Conservation (phyloP, 371 early-diverging fungal species). For the Syncephalastrum sp. region DNA sequence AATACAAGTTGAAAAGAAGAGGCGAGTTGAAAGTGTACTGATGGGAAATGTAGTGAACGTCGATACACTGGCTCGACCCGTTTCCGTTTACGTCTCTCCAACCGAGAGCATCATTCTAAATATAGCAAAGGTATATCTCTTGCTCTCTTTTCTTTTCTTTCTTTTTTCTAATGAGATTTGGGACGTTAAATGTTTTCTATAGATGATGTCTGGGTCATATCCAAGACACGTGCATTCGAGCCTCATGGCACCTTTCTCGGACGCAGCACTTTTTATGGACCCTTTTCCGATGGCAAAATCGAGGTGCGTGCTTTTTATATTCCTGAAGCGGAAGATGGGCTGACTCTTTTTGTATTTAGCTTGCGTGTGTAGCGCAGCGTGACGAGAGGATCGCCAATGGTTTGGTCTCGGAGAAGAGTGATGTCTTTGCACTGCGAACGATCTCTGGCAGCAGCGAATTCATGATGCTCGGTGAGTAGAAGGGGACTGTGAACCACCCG, state of each 20-base stretch:
- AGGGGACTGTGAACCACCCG: no score
- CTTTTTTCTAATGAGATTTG: no score
- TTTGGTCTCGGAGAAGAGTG: slow-evolving; percentile 12
- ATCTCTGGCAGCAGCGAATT: slow-evolving; percentile 71
- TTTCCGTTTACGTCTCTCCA: slow-evolving; percentile 27
- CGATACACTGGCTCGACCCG: slow-evolving; percentile 4
- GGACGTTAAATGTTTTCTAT: slow-evolving; percentile 1
- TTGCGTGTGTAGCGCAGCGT: slow-evolving; percentile 47
- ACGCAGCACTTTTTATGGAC: slow-evolving; percentile 60
- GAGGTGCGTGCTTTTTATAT: slow-evolving; percentile 32
- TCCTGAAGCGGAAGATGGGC: not conserved
- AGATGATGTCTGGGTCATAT: slow-evolving; percentile 74
- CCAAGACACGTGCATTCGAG: slow-evolving; percentile 45
- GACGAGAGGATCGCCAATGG: slow-evolving; percentile 38
- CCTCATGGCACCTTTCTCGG: slow-evolving; percentile 53
- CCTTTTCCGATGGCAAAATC: slow-evolving; percentile 46
- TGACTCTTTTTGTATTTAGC: slow-evolving; percentile 11
- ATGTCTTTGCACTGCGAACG: slow-evolving; percentile 63
- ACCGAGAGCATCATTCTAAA: slow-evolving; percentile 53
- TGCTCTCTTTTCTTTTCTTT: no score
- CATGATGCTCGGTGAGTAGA: slow-evolving; percentile 62
- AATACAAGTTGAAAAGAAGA: not conserved
- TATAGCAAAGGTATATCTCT: slow-evolving; percentile 39
- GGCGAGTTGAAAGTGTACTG: no score
- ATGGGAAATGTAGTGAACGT: not conserved